Conservation (phyloP, 1,284 basidiomycete species). For the Xerocomus minutiporus region DNA sequence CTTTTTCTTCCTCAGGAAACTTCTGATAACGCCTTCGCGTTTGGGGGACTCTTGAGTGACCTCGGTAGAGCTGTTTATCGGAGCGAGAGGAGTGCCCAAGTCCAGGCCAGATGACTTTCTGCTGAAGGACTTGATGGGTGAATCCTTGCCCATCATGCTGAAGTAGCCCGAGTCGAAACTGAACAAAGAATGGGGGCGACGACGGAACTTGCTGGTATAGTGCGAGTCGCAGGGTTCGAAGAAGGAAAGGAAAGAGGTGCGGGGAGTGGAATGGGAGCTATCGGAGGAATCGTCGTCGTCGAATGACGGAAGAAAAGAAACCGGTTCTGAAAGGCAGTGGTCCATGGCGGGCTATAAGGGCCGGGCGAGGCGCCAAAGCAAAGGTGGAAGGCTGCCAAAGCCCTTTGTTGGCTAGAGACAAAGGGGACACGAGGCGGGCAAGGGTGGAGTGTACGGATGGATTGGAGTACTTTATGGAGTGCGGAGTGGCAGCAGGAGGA, state of each 20-base stretch:
- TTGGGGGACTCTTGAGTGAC: conserved; percentile 14
- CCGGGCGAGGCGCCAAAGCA: conserved; percentile 20
- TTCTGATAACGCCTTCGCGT: conserved; percentile 21
- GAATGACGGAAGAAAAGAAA: conserved; percentile 9
- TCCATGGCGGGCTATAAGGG: conserved; percentile 24
- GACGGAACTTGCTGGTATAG: conserved; percentile 1
- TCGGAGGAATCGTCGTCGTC: conserved; percentile 15
- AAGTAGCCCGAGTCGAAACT: conserved; percentile 33
- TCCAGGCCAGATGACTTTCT: conserved; percentile 14
- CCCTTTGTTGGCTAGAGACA: conserved; percentile 23
- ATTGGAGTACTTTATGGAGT: conserved; percentile 2
- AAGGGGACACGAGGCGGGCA: conserved; percentile 15
- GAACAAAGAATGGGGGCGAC: conserved; percentile 18
- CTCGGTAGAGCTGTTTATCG: conserved; percentile 5
- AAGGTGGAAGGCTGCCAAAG: conserved; percentile 14
- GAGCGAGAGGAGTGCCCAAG: conserved; percentile 10
- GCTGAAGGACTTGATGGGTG: conserved; percentile 8
- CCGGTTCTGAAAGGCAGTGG: conserved; percentile 2
- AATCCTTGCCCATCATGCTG: conserved; percentile 24
- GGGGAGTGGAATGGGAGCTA: conserved; percentile 22
- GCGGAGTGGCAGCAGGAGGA: too few species aligned
- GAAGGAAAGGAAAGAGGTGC: conserved; percentile 17
- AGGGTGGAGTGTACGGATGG: neutral
- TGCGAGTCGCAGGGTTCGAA: conserved; percentile 5
- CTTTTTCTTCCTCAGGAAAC: conserved; percentile 24